Conservation (phyloP, 345 rosid genomes). For the Populus davidiana region DNA sequence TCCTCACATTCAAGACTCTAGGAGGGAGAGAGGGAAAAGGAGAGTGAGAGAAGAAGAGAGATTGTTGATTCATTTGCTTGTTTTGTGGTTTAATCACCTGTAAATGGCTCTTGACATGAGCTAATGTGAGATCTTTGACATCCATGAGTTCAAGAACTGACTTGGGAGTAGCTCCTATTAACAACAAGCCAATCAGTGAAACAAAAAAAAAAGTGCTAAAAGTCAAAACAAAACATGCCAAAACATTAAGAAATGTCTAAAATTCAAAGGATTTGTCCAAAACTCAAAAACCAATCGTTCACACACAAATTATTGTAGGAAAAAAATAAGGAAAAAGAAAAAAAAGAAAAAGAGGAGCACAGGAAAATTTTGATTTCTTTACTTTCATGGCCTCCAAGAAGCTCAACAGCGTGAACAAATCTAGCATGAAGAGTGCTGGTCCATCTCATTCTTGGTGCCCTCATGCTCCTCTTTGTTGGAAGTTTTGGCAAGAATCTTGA, state of each 20-base stretch:
- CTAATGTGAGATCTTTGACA: slow-evolving; percentile 84
- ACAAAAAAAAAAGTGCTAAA: not conserved
- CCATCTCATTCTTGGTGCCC: slow-evolving; percentile 94
- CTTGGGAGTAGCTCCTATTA: slow-evolving; percentile 83
- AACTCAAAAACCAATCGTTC: not conserved
- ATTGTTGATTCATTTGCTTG: not conserved
- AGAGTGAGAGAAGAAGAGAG: not conserved
- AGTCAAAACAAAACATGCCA: not conserved
- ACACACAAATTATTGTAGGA: not conserved
- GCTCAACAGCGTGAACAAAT: slow-evolving; percentile 86
- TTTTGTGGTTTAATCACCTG: slow-evolving; percentile 46
- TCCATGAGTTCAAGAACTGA: slow-evolving; percentile 90
- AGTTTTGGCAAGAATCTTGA: slow-evolving; percentile 67
- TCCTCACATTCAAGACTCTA: not conserved
- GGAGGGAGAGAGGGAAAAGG: too few species aligned
- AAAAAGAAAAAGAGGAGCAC: not conserved
- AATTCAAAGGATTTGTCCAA: not conserved
- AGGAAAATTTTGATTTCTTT: slow-evolving; percentile 6
- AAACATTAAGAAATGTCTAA: not conserved
- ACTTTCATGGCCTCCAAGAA: slow-evolving; percentile 96
- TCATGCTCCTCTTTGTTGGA: slow-evolving; percentile 72
- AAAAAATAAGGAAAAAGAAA: not conserved
- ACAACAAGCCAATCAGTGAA: not conserved
- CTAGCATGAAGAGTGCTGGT: slow-evolving; percentile 82
- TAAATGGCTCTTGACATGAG: slow-evolving; percentile 89